Conservation (phyloP, 345 rosid genomes). For the Rhodamnia rubescens region DNA sequence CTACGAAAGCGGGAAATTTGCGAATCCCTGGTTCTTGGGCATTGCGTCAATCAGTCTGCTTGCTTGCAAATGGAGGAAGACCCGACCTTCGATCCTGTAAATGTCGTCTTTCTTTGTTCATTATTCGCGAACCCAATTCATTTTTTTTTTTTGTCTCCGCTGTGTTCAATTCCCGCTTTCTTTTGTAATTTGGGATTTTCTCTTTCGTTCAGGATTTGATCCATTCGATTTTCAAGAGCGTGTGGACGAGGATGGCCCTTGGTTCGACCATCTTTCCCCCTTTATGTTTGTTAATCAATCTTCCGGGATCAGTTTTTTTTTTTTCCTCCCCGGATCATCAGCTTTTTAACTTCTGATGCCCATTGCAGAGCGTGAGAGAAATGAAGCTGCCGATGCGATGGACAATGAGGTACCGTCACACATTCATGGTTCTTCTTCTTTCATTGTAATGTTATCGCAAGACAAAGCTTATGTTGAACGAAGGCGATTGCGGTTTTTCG, state of each 20-base stretch:
- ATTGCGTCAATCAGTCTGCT: background rate
- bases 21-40: background rate
- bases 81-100: conserved; percentile 51
- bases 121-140: background rate
- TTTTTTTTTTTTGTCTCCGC: background rate
- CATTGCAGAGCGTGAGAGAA: conserved; percentile 51
- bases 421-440: background rate
- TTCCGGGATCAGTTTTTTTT: background rate
- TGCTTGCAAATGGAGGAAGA: conserved; percentile 27
- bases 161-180: background rate
- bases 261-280: conserved; percentile 22
- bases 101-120: background rate
- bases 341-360: background rate
- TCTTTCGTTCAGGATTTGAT: conserved; percentile 43
- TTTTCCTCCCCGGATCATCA: background rate
- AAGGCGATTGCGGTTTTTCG: background rate
- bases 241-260: conserved; percentile 56
- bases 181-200: background rate
- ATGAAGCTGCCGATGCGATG: conserved; percentile 32
- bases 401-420: conserved; percentile 42
- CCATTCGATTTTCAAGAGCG: conserved; percentile 73
- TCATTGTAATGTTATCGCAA: background rate
- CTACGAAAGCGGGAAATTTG: background rate
- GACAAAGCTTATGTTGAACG: background rate
- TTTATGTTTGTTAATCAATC: background rate